Evolutionary conservation across 345 rosid species (phyloP).

Genomic region (Carallia brachiata): DNA sequence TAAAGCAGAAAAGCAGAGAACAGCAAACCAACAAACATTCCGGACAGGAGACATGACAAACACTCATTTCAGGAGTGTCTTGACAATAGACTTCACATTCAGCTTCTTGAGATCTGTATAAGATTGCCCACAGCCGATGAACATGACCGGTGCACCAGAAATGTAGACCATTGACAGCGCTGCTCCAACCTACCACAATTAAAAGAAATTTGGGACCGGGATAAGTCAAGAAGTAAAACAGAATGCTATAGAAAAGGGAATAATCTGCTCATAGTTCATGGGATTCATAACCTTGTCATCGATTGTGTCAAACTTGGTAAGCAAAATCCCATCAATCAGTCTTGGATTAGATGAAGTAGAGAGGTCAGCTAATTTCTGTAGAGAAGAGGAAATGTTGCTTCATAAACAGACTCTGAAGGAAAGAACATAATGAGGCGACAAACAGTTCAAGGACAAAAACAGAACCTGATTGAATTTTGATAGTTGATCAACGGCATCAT

Average conservation of each 20-base stretch:
- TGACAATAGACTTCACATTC: conserved; percentile 80
- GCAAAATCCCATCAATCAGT: conserved; percentile 92
- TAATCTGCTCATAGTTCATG: neutral
- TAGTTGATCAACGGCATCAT: conserved; percentile 95
- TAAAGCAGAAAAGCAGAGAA: too few relatives aligned
- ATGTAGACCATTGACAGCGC: conserved; percentile 96
- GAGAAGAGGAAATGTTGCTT: conserved; percentile 3
- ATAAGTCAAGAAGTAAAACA: neutral
- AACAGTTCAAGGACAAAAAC: conserved; percentile 3
- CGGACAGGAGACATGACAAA: neutral
- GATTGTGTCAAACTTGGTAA: conserved; percentile 92
- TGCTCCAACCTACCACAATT: conserved; percentile 74
- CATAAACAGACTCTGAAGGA: neutral
- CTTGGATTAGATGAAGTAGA: conserved; percentile 67
- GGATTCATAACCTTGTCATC: conserved; percentile 72
- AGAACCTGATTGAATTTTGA: conserved; percentile 91
- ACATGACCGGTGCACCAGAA: conserved; percentile 96
- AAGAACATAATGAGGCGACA: neutral
- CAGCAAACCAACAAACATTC: neutral
- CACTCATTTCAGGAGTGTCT: conserved; percentile 85
- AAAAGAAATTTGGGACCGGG: neutral
- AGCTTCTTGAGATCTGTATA: conserved; percentile 93
- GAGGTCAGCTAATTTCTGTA: conserved; percentile 83
- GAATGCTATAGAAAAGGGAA: neutral
- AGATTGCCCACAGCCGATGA: conserved; percentile 94